Base-by-base conservation (phyloP, 2,329 filamentous ascomycete species). In the Didymella glomerata region DNA sequence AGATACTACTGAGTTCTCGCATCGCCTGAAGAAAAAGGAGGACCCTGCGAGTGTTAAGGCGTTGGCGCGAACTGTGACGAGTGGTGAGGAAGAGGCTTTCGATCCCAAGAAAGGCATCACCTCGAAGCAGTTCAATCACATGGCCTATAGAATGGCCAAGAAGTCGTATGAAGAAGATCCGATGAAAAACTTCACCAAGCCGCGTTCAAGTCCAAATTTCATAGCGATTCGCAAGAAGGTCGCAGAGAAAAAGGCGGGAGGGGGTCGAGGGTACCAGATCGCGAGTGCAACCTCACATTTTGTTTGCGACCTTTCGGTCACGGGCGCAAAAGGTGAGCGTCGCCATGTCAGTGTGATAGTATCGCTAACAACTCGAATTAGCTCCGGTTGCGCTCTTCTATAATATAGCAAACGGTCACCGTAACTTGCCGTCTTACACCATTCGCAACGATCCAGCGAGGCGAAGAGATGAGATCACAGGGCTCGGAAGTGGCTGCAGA, bases 401-500 rank as follows among this genome's bases (percentile, higher is more conserved):
- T 40, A 67, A 69, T 24, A 14, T 66, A 27, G 66, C 64, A 0
- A 69, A 67, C 30, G 67, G 67, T 16, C 66, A 62, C 25, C 63
- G 64, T 1, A 68, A 69, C 20, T 0, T 62, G 1, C 67, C 66
- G 1, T 67, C 67, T 1, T 68, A 68, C 24, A 24, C 50, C 3
- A 59, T 67, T 24, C 54, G 47, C 20, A 62, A 67, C 25, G 67
- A 68, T 28, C 34, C 49, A 7, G 57, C 60, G 11, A 46, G 66
- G 4, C 60, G 57, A 46, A 42, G 67, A 18, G 66, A 69, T n/a
- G 66, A 68, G n/a, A 64, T 69, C 20, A 92, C 89, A 0, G 89
- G 87, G 32, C 79, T 96, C 38, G 82, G 85, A 34, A 90, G 87
- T 60, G 92, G 92, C 0, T 78, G 96, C 20, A 87, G 83, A 59